Conservation (phyloP, 1,284 basidiomycete species). For the Trichosporon sp. region DNA sequence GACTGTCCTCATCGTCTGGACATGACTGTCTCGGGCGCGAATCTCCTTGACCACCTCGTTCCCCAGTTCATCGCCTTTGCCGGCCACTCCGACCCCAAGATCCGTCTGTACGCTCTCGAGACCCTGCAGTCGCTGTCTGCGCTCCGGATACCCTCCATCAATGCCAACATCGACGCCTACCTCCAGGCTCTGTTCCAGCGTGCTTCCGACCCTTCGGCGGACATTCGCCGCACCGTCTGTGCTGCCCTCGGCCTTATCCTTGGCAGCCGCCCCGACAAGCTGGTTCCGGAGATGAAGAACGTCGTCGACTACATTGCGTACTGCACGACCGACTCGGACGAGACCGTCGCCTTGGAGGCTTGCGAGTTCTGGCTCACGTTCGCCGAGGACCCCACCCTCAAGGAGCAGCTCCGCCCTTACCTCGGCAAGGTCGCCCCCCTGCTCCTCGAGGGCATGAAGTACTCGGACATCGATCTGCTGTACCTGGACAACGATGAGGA, state of each 20-base stretch:
- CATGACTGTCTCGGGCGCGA: constrained; percentile 73
- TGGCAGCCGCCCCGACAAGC: constrained; percentile 87
- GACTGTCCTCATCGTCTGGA: constrained; percentile 95
- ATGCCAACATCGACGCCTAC: constrained; percentile 85
- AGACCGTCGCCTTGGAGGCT: constrained; percentile 89
- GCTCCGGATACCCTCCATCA: constrained; percentile 74
- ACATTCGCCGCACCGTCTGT: constrained; percentile 91
- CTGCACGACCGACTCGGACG: constrained; percentile 94
- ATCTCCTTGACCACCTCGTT: constrained; percentile 88
- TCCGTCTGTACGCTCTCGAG: constrained; percentile 89
- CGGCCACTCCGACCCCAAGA: constrained; percentile 64
- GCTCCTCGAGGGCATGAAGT: constrained; percentile 93
- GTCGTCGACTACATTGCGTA: constrained; percentile 99
- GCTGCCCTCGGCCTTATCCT: constrained; percentile 91
- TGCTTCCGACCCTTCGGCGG: constrained; percentile 87
- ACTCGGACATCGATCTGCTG: constrained; percentile 91
- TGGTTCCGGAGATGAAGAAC: constrained; percentile 91
- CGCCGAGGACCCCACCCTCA: constrained; percentile 85
- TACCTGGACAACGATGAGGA: constrained; percentile 92
- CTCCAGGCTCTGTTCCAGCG: constrained; percentile 90
- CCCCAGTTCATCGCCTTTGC: constrained; percentile 87
- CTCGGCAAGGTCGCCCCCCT: constrained; percentile 86
- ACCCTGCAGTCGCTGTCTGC: constrained; percentile 92
- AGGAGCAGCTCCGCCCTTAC: constrained; percentile 76
- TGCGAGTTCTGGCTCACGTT: constrained; percentile 99